Evolutionary conservation across 208 protist species (phyloP), one percentile per base, ranked within the genome.

Genomic region (Leishmania martiniquensis): DNA sequence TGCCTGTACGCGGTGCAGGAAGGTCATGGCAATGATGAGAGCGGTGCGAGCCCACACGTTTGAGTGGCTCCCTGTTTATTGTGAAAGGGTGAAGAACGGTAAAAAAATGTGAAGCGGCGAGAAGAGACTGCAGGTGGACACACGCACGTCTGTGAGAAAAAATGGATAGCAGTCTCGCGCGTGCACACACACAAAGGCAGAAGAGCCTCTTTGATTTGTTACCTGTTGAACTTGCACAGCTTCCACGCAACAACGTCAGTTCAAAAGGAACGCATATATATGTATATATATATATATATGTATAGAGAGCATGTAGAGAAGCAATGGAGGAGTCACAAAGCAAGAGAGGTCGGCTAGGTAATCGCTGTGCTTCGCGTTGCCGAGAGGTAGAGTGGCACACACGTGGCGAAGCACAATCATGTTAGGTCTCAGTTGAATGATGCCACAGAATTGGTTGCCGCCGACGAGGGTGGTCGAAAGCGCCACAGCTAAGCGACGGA

Each of bases 1-100:
- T 1, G 87, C 95, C 76, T 96, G 88, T 65, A 98, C 90, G 62
- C 87, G 87, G 76, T 98, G 95, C 37, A 97, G 72, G 69, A 93
- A 96, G n/a, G 95, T 81, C 91, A 96, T 96, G 51, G 74, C 65
- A 49, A 49, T 15, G 20, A 25, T 49, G 42, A 69, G 25, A 69
- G 44, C 17, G 22, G 65, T 60, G 60, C 20, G 69, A 80, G 52
- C n/a, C 4, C 45, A 29, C 13, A 44, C 17, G n/a, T 39, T 72
- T 73, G 51, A 72, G 25, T 62, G 63, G 98, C 89, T 69, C 65
- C 65, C 37, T 32, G 65, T 51, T 32, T 69, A 49, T 49, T 32
- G 39, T 12, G n/a, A 72, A 66, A 74, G 67, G 63, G 47, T n/a
- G 57, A 39, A 7, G 52, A 54, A 29, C 29, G 25, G 34, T 44